Conservation (phyloP, 805 yeast genomes). For the Candida tibetensis region DNA sequence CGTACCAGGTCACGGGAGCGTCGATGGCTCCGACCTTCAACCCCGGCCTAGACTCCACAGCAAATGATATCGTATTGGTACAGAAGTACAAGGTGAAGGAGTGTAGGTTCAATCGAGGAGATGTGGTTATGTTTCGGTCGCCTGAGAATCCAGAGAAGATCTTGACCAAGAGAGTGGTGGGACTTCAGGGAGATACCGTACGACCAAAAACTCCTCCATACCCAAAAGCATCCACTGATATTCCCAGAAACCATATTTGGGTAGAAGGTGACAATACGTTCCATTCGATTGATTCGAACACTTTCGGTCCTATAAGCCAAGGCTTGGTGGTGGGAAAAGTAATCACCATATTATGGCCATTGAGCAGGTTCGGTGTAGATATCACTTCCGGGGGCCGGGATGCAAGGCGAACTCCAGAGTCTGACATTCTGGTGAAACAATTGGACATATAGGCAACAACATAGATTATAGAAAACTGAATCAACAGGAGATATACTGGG, state of each 20-base stretch:
- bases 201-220: conserved; percentile 58
- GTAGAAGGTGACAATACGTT: conserved; percentile 86
- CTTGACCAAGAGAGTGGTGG: conserved; percentile 79
- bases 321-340: conserved; percentile 82
- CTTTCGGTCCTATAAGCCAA: conserved; percentile 82
- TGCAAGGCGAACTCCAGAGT: conserved; percentile 9
- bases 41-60: conserved; percentile 50
- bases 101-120: conserved; percentile 51
- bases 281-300: conserved; percentile 81
- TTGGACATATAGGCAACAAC: background rate
- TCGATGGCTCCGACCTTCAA: conserved; percentile 91
- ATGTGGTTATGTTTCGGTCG: conserved; percentile 72
- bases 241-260: conserved; percentile 87
- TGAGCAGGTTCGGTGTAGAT: conserved; percentile 28
- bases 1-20: conserved; percentile 72
- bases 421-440: conserved; percentile 4
- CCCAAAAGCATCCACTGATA: conserved; percentile 55
- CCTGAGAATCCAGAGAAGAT: conserved; percentile 76
- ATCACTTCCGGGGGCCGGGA: conserved; percentile 24
- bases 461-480: background rate
- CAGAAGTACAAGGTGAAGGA: conserved; percentile 60
- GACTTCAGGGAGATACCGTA: conserved; percentile 67
- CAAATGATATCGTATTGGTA: conserved; percentile 62
- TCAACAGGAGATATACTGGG: no score
- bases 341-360: conserved; percentile 66